These are phyloP conservation scores for Salix caprea DNA, from an alignment of 345 rosid species.

Conservation along the genomic window DNA sequence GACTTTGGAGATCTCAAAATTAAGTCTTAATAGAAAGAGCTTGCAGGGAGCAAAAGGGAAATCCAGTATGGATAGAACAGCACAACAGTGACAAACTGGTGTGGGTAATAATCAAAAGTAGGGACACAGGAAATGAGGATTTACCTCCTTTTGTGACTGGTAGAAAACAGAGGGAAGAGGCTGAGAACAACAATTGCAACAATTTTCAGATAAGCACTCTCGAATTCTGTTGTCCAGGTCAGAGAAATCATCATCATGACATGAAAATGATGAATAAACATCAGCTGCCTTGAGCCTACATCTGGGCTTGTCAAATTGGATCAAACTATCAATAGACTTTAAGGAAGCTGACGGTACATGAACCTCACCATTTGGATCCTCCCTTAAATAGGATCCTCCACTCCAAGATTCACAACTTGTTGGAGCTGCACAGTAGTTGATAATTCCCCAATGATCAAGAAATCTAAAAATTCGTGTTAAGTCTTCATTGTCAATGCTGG, in stretches of 20 bases:
- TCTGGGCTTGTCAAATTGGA: conserved; percentile 92
- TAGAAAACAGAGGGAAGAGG: conserved; percentile 57
- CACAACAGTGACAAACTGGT: not conserved
- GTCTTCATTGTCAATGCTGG: conserved; percentile 61
- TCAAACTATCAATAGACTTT: conserved; percentile 95
- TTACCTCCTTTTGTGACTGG: conserved; percentile 93
- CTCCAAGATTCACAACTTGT: conserved; percentile 53
- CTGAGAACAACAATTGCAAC: conserved; percentile 71
- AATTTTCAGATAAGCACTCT: conserved; percentile 73
- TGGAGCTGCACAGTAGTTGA: conserved; percentile 73
- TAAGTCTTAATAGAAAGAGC: not conserved
- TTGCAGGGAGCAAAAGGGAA: not conserved
- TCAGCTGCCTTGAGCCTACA: conserved; percentile 77
- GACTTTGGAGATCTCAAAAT: not conserved
- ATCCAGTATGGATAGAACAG: not conserved
- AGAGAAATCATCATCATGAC: conserved; percentile 44
- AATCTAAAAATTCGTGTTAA: conserved; percentile 74
- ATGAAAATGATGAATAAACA: conserved; percentile 48
- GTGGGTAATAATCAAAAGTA: not conserved
- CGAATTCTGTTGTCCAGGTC: conserved; percentile 90
- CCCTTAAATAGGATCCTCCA: conserved; percentile 59
- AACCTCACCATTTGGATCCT: conserved; percentile 84
- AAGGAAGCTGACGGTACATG: conserved; percentile 87
- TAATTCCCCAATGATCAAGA: conserved; percentile 98
- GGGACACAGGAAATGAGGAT: not conserved